Evolutionary conservation across 768 basidiomycete species (phyloP).

Genomic region (Crassisporium funariophilum): DNA sequence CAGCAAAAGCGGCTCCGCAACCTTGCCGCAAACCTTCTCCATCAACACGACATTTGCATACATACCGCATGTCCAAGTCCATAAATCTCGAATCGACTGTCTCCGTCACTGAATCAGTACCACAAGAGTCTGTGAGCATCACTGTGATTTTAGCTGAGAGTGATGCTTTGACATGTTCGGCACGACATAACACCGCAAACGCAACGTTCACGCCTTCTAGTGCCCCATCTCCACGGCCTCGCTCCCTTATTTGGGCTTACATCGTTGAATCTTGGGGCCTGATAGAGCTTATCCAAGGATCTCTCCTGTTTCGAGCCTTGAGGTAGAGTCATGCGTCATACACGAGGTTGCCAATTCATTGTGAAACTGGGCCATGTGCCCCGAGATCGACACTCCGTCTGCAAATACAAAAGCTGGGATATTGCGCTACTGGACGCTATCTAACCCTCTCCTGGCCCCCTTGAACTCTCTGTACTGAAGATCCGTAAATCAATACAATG

Average conservation of each 20-base stretch:
- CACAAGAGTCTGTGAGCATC: no score
- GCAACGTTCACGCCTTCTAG: no score
- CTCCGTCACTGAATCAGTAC: no score
- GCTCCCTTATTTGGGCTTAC: neutral
- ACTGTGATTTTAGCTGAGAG: no score
- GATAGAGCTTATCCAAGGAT: constrained; percentile 10
- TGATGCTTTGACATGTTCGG: no score
- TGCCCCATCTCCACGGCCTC: neutral
- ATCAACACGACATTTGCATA: no score
- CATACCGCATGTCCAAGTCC: no score
- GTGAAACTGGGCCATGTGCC: constrained; percentile 11
- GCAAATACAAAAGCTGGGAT: constrained; percentile 17
- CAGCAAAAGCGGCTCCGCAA: no score
- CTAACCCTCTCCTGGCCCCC: constrained; percentile 1
- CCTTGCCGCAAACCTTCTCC: no score
- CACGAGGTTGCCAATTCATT: constrained; percentile 24
- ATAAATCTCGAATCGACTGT: no score
- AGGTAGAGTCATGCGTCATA: constrained; percentile 26
- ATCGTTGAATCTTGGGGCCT: neutral
- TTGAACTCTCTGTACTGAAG: neutral
- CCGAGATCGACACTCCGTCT: constrained; percentile 15
- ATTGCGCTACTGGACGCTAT: constrained; percentile 1
- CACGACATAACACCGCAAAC: no score
- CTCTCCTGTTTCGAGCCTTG: constrained; percentile 16
- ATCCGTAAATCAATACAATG: neutral